These are phyloP conservation scores for Mallotus japonicus DNA, from an alignment of 441 rosid species.

Conservation along the genomic window DNA sequence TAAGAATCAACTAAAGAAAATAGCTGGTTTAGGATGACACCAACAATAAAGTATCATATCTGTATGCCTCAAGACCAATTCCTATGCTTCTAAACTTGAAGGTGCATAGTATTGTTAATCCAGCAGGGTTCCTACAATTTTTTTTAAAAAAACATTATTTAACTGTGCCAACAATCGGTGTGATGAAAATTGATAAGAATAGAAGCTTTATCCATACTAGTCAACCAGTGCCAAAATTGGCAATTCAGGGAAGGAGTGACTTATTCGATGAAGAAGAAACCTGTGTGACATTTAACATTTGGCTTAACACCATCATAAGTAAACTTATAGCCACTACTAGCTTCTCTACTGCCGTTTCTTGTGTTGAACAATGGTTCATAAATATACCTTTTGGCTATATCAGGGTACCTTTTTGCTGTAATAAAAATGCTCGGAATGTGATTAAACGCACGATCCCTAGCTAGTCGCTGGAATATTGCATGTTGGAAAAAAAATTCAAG, in stretches of 20 bases:
- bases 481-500: constrained; percentile 47
- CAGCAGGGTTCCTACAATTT: constrained; percentile 75
- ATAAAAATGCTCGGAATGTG: constrained; percentile 82
- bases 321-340: neutral
- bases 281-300: constrained; percentile 26
- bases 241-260: constrained; percentile 62
- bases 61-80: constrained; percentile 86
- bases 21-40: constrained; percentile 57
- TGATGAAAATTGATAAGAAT: neutral
- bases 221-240: constrained; percentile 86
- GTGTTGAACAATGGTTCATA: neutral
- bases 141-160: constrained; percentile 5
- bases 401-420: constrained; percentile 96
- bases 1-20: constrained; percentile 69
- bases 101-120: constrained; percentile 72
- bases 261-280: constrained; percentile 76
- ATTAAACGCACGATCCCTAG: constrained; percentile 72
- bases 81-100: constrained; percentile 86
- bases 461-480: constrained; percentile 87
- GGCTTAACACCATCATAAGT: neutral
- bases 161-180: constrained; percentile 11
- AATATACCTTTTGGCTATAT: constrained; percentile 85
- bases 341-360: neutral
- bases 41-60: constrained; percentile 48
- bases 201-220: constrained; percentile 49